Evolutionary conservation across 352 stramenopile genomes (phyloP).

Genomic region (Peronosclerospora sorghi): DNA sequence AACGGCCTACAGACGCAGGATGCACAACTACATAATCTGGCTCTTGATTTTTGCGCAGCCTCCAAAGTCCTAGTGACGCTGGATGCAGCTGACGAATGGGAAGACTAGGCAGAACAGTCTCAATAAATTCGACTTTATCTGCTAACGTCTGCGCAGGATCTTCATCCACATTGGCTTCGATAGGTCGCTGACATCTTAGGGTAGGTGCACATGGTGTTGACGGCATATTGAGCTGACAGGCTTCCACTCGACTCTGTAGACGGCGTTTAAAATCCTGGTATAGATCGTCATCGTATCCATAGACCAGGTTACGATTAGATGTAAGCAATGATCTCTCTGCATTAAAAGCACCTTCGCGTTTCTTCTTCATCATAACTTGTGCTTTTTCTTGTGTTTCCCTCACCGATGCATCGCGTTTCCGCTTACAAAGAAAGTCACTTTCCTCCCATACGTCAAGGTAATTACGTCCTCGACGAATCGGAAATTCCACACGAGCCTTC

Average conservation of each 20-base stretch:
- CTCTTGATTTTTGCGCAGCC: constrained; percentile 40
- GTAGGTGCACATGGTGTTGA: constrained; percentile 8
- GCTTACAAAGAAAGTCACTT: constrained; percentile 37
- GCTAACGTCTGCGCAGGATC: constrained; percentile 6
- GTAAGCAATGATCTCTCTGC: constrained; percentile 11
- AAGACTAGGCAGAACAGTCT: constrained; percentile 28
- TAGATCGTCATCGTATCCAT: constrained; percentile 66
- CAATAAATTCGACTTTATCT: constrained; percentile 19
- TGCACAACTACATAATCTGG: constrained; percentile 29
- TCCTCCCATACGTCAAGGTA: constrained; percentile 79
- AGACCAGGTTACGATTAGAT: constrained; percentile 52
- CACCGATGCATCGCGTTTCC: constrained; percentile 23
- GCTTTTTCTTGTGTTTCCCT: constrained; percentile 13
- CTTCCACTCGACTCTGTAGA: constrained; percentile 28
- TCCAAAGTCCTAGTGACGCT: constrained; percentile 53
- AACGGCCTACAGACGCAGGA: constrained; percentile 30
- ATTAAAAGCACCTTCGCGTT: constrained; percentile 13
- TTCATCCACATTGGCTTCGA: constrained; percentile 3
- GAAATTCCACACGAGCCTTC: constrained; percentile 16
- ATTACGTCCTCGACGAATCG: constrained; percentile 38
- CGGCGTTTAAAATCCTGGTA: constrained; percentile 40
- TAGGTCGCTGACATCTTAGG: constrained; percentile 11
- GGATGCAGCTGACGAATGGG: constrained; percentile 35
- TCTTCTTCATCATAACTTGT: constrained; percentile 21
- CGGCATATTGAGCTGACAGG: constrained; percentile 3